Evolutionary conservation across 495 filamentous ascomycete species (phyloP).

Genomic region (Tuber calosporum): DNA sequence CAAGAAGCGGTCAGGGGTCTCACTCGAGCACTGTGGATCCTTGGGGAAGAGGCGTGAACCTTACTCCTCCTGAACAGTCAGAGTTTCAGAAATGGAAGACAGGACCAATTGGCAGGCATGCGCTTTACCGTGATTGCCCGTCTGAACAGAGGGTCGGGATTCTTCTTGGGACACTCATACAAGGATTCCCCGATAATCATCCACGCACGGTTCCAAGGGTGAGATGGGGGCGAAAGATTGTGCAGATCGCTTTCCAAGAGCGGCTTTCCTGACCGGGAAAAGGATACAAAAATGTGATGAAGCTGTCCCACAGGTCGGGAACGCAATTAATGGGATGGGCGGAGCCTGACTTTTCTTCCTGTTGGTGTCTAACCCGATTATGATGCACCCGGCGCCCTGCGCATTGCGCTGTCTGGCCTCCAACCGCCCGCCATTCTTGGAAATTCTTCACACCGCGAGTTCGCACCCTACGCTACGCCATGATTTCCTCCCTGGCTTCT

Average conservation of each 20-base stretch:
- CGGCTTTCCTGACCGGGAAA: conserved; percentile 34
- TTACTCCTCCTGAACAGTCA: conserved; percentile 36
- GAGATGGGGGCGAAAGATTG: conserved; percentile 39
- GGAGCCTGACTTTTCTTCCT: conserved; percentile 11
- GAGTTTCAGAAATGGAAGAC: conserved; percentile 30
- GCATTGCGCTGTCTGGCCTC: conserved; percentile 2
- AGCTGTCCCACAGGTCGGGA: conserved; percentile 33
- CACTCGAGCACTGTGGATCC: conserved; percentile 25
- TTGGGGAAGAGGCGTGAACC: conserved; percentile 22
- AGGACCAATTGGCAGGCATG: conserved; percentile 27
- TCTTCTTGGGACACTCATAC: conserved; percentile 27
- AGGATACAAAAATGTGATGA: conserved; percentile 30
- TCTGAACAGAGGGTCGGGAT: conserved; percentile 39
- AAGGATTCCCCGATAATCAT: conserved; percentile 39
- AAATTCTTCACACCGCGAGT: conserved; percentile 18
- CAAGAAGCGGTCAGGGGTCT: conserved; percentile 25
- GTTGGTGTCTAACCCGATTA: conserved; percentile 35
- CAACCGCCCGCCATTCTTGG: conserved; percentile 18
- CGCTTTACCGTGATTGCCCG: conserved; percentile 39
- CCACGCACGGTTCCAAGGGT: conserved; percentile 38
- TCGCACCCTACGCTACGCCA: conserved; percentile 5
- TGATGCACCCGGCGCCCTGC: conserved; percentile 16
- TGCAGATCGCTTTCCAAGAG: conserved; percentile 39
- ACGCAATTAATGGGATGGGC: conserved; percentile 30
- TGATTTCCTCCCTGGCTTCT: conserved; percentile 34